Conservation (phyloP, 495 filamentous ascomycete species). For the Penicillium waksmanii region DNA sequence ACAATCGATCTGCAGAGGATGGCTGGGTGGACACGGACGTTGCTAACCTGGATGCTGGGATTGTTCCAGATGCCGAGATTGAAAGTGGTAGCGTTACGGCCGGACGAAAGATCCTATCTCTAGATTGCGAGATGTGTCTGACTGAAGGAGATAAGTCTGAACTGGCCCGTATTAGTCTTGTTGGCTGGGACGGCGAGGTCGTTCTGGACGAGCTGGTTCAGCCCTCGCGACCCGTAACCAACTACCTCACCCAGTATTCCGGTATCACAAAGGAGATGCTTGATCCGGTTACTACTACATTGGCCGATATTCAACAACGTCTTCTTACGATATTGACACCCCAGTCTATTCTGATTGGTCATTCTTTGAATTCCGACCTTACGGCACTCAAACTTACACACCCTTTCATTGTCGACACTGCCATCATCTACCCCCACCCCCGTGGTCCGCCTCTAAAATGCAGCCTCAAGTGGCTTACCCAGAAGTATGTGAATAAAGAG, state of each 20-base stretch:
- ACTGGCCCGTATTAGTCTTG: constrained; percentile 83
- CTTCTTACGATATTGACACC: constrained; percentile 74
- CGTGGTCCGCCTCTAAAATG: constrained; percentile 73
- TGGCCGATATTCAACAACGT: constrained; percentile 78
- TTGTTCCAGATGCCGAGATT: constrained; percentile 68
- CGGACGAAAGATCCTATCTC: constrained; percentile 76
- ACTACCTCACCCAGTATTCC: constrained; percentile 88
- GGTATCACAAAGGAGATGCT: constrained; percentile 88
- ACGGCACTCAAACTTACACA: constrained; percentile 82
- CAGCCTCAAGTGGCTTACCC: constrained; percentile 80
- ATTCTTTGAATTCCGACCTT: constrained; percentile 90
- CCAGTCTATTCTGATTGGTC: constrained; percentile 80
- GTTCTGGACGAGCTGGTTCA: constrained; percentile 92
- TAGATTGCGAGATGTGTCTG: constrained; percentile 97
- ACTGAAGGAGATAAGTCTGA: constrained; percentile 75
- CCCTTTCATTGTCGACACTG: constrained; percentile 90
- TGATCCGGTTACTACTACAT: constrained; percentile 77
- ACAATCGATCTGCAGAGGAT: constrained; percentile 52
- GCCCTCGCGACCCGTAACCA: constrained; percentile 76
- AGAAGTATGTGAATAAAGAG: constrained; percentile 77
- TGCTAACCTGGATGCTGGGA: constrained; percentile 64
- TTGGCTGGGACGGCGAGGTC: constrained; percentile 82
- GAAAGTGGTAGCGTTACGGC: constrained; percentile 81
- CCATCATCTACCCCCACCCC: constrained; percentile 81
- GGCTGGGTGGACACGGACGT: constrained; percentile 86